Evolutionary conservation across 106 monocot species (phyloP).

Genomic region (Phalaenopsis aphrodite): DNA sequence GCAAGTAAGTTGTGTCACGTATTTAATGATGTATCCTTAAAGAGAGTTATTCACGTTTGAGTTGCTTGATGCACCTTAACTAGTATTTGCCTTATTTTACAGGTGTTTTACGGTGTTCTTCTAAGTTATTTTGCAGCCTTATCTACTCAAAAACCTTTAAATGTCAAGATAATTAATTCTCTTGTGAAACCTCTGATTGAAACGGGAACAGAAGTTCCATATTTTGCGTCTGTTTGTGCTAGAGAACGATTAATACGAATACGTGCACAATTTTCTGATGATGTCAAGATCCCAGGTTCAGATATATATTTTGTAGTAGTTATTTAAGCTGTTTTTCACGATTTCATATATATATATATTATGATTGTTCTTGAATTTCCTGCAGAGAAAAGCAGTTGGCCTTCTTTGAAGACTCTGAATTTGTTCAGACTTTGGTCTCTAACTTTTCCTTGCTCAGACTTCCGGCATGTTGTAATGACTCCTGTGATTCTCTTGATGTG

Average conservation of each 20-base stretch:
- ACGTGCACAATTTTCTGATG: conserved; percentile 45
- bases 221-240: conserved; percentile 87
- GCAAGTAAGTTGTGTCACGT: conserved; percentile 41
- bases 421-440: conserved; percentile 84
- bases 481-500: conserved; percentile 83
- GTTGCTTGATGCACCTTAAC: not conserved
- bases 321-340: not conserved
- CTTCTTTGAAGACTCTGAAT: conserved; percentile 71
- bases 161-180: conserved; percentile 45
- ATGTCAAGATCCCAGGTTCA: conserved; percentile 69
- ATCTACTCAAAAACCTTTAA: conserved; percentile 48
- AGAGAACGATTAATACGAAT: conserved; percentile 51
- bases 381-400: conserved; percentile 81
- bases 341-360: not conserved
- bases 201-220: conserved; percentile 81
- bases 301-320: not conserved
- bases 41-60: not conserved
- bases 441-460: conserved; percentile 92
- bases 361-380: conserved; percentile 2
- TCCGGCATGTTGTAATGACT: conserved; percentile 91
- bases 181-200: conserved; percentile 84
- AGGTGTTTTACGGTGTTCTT: conserved; percentile 93
- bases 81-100: conserved; percentile 16
- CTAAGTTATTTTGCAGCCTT: conserved; percentile 83
- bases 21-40: not conserved